Evolutionary conservation across 768 basidiomycete species (phyloP), one percentile per base, ranked within the genome.

Genomic region (Gymnopilus junonius): DNA sequence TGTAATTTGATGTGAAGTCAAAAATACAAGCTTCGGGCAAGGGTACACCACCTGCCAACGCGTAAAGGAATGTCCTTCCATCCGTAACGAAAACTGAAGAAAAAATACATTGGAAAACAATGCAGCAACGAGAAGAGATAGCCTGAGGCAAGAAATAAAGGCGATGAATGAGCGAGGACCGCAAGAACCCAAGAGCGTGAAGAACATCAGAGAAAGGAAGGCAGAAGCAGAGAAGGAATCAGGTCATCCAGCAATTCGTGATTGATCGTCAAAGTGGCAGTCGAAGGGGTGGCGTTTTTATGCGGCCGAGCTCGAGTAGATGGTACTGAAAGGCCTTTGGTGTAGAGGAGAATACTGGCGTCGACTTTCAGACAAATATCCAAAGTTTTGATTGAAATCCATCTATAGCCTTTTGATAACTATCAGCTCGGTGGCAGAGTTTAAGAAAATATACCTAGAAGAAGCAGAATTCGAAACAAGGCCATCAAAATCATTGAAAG

Each of bases 291-390:
- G 7, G 2, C 32, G 32, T 14, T n/a, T 31, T 65, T 37, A 65
- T 55, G 43, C 56, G 58, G 64, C 56, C 31, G 59, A 60, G 29
- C 29, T 57, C 25, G 34, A 46, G 45, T 62, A 65, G 48, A 65
- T 45, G 39, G 58, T 50, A 35, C 32, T 59, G 40, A 53, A 59
- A 55, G 58, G 51, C 59, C 59, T 40, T 55, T 40, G 55, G 42
- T 56, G 55, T 37, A 55, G 29, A 15, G 45, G 51, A 59, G 60
- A 40, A 62, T 48, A 58, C 8, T 25, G 43, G 20, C 48, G 40
- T 20, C 35, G 51, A 56, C 27, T 15, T 21, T 56, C 55, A 15
- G 25, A 12, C 17, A 20, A 15, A 21, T 50, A 37, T 23, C 57
- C 55, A 34, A 40, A 40, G 27, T 55, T 25, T 50, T 57, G 29